A percentile compares a stretch with the other conserved stretches of the same genome.
phyloP scores from a whole-genome alignment of 768 basidiomycete genomes.

The Boletus rex-veris region DNA sequence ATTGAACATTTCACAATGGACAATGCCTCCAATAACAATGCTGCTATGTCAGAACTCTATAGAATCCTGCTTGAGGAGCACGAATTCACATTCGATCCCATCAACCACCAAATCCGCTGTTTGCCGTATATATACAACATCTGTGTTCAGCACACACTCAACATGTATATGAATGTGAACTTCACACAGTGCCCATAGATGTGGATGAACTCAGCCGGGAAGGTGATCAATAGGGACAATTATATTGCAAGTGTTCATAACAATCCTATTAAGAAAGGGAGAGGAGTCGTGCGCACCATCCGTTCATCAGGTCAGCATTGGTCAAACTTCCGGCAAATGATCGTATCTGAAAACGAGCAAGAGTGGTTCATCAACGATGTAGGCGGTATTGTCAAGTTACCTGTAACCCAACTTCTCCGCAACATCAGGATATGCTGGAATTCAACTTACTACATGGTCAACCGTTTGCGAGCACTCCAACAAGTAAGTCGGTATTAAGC shows the following conservation, averaged over 20 bases:
- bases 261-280: no score
- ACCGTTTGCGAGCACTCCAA: constrained; percentile 3
- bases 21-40: no score
- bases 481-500: neutral
- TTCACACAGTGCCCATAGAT: neutral
- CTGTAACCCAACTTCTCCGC: constrained; percentile 4
- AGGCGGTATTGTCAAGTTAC: neutral
- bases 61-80: neutral
- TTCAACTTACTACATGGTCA: constrained; percentile 24
- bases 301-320: no score
- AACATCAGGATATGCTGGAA: constrained; percentile 41
- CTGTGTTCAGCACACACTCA: neutral
- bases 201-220: neutral
- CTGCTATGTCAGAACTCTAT: neutral
- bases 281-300: no score
- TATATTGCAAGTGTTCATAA: no score
- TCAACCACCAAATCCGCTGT: constrained; percentile 8
- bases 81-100: neutral
- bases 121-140: constrained; percentile 25
- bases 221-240: no score
- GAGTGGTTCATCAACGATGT: no score
- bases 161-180: neutral
- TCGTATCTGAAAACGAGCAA: no score
- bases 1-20: constrained; percentile 3
- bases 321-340: no score